Conservation (phyloP, 345 rosid genomes). For the Lepidium sativum region DNA sequence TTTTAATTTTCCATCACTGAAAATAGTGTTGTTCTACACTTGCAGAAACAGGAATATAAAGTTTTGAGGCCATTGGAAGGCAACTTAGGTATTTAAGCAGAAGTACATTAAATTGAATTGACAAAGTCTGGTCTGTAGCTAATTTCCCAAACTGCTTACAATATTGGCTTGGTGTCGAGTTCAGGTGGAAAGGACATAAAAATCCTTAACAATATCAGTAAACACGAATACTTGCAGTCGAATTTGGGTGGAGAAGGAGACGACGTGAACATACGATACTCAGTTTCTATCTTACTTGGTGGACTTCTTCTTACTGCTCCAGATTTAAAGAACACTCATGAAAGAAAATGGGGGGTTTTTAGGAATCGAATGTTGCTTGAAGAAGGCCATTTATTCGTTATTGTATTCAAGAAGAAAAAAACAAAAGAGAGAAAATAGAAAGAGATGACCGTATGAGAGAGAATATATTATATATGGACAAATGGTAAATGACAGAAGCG, state of each 20-base stretch:
- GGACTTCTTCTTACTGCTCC: background rate
- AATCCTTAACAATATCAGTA: no score
- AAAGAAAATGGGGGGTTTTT: background rate
- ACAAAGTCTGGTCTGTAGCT: no score
- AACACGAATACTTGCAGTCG: no score
- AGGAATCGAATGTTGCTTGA: slow-evolving; percentile 8
- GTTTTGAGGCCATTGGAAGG: background rate
- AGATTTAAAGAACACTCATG: background rate
- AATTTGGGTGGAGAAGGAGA: no score
- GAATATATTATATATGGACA: slow-evolving; percentile 25
- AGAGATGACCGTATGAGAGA: slow-evolving; percentile 28
- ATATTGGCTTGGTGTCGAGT: no score
- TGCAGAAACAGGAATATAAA: background rate
- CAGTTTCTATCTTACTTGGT: background rate
- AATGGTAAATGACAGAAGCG: slow-evolving; percentile 19
- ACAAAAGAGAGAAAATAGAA: background rate
- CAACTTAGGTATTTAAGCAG: background rate
- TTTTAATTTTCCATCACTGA: background rate
- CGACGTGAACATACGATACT: background rate
- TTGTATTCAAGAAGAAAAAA: background rate
- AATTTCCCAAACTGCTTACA: no score
- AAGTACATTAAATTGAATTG: background rate
- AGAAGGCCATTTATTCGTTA: slow-evolving; percentile 30
- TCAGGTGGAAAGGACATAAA: no score
- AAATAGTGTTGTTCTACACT: no score